Evolutionary conservation across 2,329 filamentous ascomycete species (phyloP), one percentile per base, ranked within the genome.

Genomic region (Colletotrichum tabaci): DNA sequence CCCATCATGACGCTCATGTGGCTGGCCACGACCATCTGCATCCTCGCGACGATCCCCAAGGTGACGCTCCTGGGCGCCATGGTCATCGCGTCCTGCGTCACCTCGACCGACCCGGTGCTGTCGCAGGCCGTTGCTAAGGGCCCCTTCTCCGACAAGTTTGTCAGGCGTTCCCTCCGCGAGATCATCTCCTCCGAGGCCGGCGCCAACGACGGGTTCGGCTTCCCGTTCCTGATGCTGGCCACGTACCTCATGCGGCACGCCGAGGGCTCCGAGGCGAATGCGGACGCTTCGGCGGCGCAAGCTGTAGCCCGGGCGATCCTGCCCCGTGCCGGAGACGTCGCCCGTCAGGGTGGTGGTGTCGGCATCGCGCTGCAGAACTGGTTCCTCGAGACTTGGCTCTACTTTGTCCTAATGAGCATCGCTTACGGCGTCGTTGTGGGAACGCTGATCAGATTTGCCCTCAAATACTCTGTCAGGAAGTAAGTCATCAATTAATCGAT

Each of bases 1-100:
- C 89, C 89, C 2, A 82, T 90, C 73, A 91, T 91, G 89, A 87
- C 88, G 1, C 79, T 90, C 62, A 90, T 90, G 85, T 91, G 90
- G 89, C 77, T 91, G 8, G 84, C 81, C 74, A 90, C 89, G 0
- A 88, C 87, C 0, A 81, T 84, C 2, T 91, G 89, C 72, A 84
- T 91, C 53, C 78, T 89, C 42, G 81, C 87, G 7, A 87, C 86
- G 13, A 81, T 91, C 2, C 89, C 89, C 0, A 87, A 87, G 30
- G 71, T 91, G 12, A 85, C 86, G 0, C 81, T 89, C 16, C 81
- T 89, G 2, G 82, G 87, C 2, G 84, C 87, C 1, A 80, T 91
- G 50, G 88, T 89, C 23, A 89, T 91, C 71, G 89, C 84, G 2
- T 88, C 89, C 0, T 90, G 87, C 61, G 88, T 91, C 13, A 90